Percentiles rank a stretch among this genome's conserved stretches.
Conservation (phyloP, 495 filamentous ascomycete genomes). For the Penicillium daleae region DNA sequence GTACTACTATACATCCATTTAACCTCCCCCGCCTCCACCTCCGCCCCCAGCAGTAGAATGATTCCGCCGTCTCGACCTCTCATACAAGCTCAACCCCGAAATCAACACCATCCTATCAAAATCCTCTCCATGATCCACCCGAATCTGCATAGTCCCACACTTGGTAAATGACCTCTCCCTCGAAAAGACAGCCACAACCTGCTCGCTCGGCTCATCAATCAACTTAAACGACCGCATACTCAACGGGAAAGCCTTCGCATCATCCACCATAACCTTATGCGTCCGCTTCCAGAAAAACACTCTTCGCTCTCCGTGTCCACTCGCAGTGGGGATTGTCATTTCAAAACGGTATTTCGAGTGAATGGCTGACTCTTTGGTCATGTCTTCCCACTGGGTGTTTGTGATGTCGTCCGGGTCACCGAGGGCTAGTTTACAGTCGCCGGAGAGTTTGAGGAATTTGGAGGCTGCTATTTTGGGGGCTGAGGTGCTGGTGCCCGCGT, state of each 20-base stretch:
- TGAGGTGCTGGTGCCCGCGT: conserved; percentile 20
- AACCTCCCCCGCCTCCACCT: conserved; percentile 22
- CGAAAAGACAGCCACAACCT: conserved; percentile 29
- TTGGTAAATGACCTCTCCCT: conserved; percentile 13
- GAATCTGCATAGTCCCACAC: conserved; percentile 30
- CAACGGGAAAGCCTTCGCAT: conserved; percentile 8
- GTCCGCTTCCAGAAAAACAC: conserved; percentile 32
- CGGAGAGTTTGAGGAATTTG: conserved; percentile 27
- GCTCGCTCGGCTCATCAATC: conserved; percentile 21
- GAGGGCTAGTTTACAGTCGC: conserved; percentile 25
- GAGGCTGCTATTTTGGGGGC: conserved; percentile 27
- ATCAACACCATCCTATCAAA: conserved; percentile 34
- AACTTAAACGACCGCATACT: conserved; percentile 29
- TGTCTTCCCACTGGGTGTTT: conserved; percentile 30
- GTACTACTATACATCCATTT: too few species aligned
- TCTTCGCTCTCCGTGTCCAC: conserved; percentile 10
- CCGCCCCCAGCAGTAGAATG: conserved; percentile 1
- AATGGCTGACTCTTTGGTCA: conserved; percentile 15
- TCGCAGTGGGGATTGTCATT: conserved; percentile 15
- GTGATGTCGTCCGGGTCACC: conserved; percentile 23
- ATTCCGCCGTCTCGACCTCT: too few species aligned
- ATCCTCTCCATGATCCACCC: conserved; percentile 25
- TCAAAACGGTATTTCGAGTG: conserved; percentile 27
- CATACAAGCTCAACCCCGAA: conserved; percentile 26
- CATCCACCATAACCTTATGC: conserved; percentile 21